Base-by-base conservation (phyloP, 805 yeast genomes). In the Starmerella powellii region DNA sequence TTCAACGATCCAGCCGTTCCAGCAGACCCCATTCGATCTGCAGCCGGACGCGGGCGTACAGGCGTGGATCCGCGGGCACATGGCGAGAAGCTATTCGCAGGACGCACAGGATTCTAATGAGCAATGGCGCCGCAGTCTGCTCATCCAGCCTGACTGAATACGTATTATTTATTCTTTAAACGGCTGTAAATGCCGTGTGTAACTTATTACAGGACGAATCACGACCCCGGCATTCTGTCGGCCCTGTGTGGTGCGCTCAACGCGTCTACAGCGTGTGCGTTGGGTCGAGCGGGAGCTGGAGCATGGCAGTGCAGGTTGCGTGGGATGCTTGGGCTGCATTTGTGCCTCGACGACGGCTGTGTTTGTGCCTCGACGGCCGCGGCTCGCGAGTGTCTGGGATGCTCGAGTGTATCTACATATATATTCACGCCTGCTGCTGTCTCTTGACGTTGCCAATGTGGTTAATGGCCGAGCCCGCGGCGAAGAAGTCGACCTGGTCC, bases 401-500 rank as follows among this genome's bases (percentile, higher is more conserved):
- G n/a, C n/a, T n/a, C n/a, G n/a, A n/a, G n/a, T n/a, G n/a, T n/a
- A n/a, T n/a, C n/a, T n/a, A n/a, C n/a, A n/a, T n/a, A n/a, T n/a
- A n/a, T n/a, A n/a, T n/a, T n/a, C n/a, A n/a, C n/a, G n/a, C n/a
- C 17, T 19, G 21, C 28, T 33, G 37, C 37, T 27, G 17, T 15
- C 42, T 27, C 34, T 43, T 43, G 6, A 20, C 62, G 54, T 74
- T 71, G 52, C 93, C 88, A 59, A 91, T 91, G 65, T 75, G 76
- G 64, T 91, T 91, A 59, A 91, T 86, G 26, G 98, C 98, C 42
- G 94, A 82, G 41, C 98, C 98, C 30, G 96, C 95, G 63, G 78
- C 86, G 76, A 91, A 91, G 67, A 88, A 91, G 50, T 82, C 93
- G 41, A 91, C 70, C 70, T 91, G 98, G 64, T 91, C 98, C 61